phyloP scores from a whole-genome alignment of 2,329 filamentous ascomycete species.

The Botryotinia globosa region DNA sequence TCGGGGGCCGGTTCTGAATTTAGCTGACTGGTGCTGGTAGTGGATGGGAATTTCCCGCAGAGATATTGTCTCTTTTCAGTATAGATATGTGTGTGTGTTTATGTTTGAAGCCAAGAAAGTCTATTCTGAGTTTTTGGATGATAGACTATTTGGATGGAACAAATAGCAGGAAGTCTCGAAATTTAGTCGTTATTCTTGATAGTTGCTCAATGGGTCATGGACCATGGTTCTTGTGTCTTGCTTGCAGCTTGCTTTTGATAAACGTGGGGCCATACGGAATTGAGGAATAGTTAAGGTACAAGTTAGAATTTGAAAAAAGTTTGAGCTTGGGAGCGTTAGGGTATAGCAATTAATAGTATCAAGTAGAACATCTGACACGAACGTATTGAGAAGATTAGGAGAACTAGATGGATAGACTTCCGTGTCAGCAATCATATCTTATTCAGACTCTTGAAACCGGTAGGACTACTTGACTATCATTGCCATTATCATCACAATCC shows the following conservation, averaged over 20 bases:
- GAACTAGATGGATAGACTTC: not conserved
- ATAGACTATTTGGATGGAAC: not conserved
- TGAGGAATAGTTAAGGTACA: conserved; percentile 8
- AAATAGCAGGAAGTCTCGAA: not conserved
- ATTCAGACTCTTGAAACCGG: not conserved
- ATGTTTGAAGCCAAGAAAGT: not conserved
- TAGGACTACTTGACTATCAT: not conserved
- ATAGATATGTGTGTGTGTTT: not conserved
- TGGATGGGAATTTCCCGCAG: not conserved
- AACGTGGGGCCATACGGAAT: conserved; percentile 11
- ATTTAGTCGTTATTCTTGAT: conserved; percentile 3
- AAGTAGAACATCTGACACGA: not conserved
- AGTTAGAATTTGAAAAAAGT: not conserved
- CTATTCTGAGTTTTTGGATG: not conserved
- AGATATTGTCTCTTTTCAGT: not conserved
- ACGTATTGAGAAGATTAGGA: not conserved
- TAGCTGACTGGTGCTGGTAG: not conserved
- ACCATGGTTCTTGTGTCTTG: conserved; percentile 6
- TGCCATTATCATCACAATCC: not conserved
- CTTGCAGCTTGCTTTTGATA: conserved; percentile 12
- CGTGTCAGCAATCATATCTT: not conserved
- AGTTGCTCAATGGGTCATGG: not conserved
- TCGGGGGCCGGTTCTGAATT: conserved; percentile 6
- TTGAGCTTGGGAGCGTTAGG: not conserved
- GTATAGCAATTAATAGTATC: not conserved